phyloP scores from a whole-genome alignment of 73 alveolate genomes.

The Stentor roeselii region DNA sequence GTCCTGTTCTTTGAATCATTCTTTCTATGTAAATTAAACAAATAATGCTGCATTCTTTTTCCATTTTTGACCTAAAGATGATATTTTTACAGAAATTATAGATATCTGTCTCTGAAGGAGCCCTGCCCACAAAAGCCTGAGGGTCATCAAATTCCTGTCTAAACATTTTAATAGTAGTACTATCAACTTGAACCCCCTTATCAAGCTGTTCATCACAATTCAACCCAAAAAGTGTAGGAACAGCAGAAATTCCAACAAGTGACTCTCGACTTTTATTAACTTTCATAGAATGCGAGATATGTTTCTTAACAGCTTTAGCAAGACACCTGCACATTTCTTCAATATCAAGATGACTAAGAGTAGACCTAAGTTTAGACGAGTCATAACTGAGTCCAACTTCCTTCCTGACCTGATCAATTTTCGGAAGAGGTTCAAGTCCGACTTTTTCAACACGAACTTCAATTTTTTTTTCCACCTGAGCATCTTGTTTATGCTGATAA shows the following conservation, averaged over 20 bases:
- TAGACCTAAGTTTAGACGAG: slow-evolving; percentile 42
- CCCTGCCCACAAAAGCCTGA: neutral
- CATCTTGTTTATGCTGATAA: slow-evolving; percentile 22
- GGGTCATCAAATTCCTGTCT: slow-evolving; percentile 27
- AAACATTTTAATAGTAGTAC: neutral
- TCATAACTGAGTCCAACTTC: slow-evolving; percentile 41
- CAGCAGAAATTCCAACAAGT: neutral
- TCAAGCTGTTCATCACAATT: neutral
- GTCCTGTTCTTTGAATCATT: slow-evolving; percentile 88
- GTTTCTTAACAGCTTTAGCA: slow-evolving; percentile 47
- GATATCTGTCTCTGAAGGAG: slow-evolving; percentile 48
- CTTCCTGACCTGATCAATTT: slow-evolving; percentile 6
- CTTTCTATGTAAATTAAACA: slow-evolving; percentile 96
- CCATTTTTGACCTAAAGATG: slow-evolving; percentile 91
- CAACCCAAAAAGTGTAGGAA: neutral
- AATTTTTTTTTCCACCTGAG: neutral
- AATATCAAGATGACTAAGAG: slow-evolving; percentile 52
- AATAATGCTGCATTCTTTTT: slow-evolving; percentile 88
- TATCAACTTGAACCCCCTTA: neutral
- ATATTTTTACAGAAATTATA: slow-evolving; percentile 93
- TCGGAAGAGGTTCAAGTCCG: slow-evolving; percentile 33
- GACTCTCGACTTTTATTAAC: neutral
- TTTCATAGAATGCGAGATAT: slow-evolving; percentile 36
- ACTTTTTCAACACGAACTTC: slow-evolving; percentile 1
- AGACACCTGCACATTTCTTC: slow-evolving; percentile 63